A percentile compares a stretch with the other conserved stretches of the same genome.
Evolutionary conservation across 306 rosid species (phyloP).

Genomic region (Rosa persica): DNA sequence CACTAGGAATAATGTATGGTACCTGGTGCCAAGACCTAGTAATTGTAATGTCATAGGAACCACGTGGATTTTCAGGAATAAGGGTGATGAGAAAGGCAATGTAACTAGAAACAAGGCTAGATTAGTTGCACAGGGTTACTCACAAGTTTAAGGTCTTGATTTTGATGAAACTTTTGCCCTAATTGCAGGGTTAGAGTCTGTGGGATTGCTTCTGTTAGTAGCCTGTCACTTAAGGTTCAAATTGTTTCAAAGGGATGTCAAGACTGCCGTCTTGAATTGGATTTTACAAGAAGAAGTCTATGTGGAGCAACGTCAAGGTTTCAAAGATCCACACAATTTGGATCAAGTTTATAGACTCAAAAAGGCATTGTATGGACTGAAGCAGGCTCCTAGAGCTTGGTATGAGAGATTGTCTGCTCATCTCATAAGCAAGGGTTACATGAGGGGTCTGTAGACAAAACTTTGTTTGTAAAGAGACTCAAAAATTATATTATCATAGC

Average conservation of each 20-base stretch:
- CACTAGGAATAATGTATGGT: no score
- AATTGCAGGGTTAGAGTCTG: neutral
- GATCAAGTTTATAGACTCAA: no score
- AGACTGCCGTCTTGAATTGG: neutral
- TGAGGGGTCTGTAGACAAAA: neutral
- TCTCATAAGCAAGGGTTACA: neutral
- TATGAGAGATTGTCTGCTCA: neutral
- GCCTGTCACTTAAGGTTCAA: neutral
- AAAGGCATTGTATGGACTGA: no score
- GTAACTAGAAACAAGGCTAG: no score
- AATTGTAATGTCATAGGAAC: no score
- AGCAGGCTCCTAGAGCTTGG: neutral
- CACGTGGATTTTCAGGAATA: no score
- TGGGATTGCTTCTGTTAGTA: neutral
- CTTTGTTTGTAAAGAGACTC: no score
- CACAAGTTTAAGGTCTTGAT: no score
- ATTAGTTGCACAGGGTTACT: no score
- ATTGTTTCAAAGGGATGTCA: neutral
- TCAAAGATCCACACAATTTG: neutral
- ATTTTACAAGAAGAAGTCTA: neutral
- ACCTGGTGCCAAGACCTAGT: no score
- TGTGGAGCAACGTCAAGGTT: neutral
- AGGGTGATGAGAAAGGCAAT: no score
- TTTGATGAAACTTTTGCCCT: neutral
- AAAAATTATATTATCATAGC: no score